Conservation (phyloP, 257 asterid genomes). For the Solanum lycopersicoides region DNA sequence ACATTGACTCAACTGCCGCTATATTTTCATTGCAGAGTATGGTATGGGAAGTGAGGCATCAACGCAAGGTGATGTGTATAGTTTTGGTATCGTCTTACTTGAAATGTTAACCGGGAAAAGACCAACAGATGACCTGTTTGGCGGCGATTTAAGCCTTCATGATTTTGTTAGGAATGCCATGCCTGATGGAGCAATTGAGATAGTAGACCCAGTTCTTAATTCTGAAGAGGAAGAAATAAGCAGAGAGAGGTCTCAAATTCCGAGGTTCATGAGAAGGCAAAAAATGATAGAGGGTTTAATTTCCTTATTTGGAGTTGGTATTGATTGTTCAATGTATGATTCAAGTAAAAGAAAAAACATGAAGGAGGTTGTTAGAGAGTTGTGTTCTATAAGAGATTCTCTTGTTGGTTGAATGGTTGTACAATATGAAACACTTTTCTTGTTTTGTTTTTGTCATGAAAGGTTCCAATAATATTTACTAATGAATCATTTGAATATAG, state of each 20-base stretch:
- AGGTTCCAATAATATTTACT: not conserved
- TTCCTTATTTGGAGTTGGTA: too few species aligned
- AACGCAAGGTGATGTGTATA: too few species aligned
- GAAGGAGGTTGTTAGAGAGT: not conserved
- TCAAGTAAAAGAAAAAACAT: conserved; percentile 1
- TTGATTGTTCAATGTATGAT: conserved; percentile 5
- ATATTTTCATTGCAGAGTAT: too few species aligned
- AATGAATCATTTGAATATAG: not conserved
- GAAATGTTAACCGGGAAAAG: conserved; percentile 14
- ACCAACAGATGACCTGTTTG: conserved; percentile 4
- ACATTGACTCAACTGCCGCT: not conserved
- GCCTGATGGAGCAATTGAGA: not conserved
- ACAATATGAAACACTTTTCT: not conserved
- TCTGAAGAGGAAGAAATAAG: not conserved
- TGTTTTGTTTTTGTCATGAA: not conserved
- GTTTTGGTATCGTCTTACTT: conserved; percentile 8
- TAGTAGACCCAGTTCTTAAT: conserved; percentile 1
- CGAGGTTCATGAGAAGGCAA: not conserved
- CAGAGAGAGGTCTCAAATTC: not conserved
- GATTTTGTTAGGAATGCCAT: not conserved
- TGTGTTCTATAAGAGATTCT: not conserved
- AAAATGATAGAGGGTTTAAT: not conserved
- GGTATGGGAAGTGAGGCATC: too few species aligned
- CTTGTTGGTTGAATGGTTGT: not conserved
- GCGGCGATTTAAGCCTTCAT: not conserved